Conservation (phyloP, 2,329 filamentous ascomycete species). For the Colletotrichum sp. region DNA sequence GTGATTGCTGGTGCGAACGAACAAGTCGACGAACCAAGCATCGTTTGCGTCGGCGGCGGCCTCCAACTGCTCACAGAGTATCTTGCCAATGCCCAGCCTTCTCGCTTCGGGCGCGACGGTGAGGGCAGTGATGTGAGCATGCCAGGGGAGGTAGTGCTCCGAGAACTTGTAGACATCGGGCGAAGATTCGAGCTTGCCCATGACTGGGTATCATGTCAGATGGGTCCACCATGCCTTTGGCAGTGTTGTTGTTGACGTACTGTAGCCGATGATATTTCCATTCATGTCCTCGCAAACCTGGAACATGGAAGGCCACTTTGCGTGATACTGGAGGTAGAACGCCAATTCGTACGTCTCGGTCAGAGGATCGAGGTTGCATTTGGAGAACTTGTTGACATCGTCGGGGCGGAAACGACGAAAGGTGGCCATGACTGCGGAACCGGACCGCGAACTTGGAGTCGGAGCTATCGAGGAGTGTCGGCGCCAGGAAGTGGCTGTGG, state of each 20-base stretch:
- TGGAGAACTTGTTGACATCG: slow-evolving; percentile 88
- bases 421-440: slow-evolving; percentile 67
- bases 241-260: slow-evolving; percentile 54
- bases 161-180: slow-evolving; percentile 76
- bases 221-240: slow-evolving; percentile 12
- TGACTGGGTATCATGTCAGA: slow-evolving; percentile 65
- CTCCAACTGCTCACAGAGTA: slow-evolving; percentile 82
- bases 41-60: slow-evolving; percentile 80
- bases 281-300: slow-evolving; percentile 86
- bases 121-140: slow-evolving; percentile 95
- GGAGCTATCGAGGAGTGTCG: not conserved
- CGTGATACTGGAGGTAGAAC: slow-evolving; percentile 96
- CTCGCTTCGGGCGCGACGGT: slow-evolving; percentile 89
- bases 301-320: slow-evolving; percentile 94
- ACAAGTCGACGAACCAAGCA: slow-evolving; percentile 95
- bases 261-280: slow-evolving; percentile 94
- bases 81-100: slow-evolving; percentile 84
- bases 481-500: not conserved
- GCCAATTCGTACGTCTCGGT: slow-evolving; percentile 98
- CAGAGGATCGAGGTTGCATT: slow-evolving; percentile 93
- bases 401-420: slow-evolving; percentile 84
- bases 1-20: slow-evolving; percentile 87
- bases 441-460: not conserved
- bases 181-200: slow-evolving; percentile 95
- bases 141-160: slow-evolving; percentile 96